Conservation (phyloP, 768 basidiomycete genomes). For the Naematelia aurantialba region DNA sequence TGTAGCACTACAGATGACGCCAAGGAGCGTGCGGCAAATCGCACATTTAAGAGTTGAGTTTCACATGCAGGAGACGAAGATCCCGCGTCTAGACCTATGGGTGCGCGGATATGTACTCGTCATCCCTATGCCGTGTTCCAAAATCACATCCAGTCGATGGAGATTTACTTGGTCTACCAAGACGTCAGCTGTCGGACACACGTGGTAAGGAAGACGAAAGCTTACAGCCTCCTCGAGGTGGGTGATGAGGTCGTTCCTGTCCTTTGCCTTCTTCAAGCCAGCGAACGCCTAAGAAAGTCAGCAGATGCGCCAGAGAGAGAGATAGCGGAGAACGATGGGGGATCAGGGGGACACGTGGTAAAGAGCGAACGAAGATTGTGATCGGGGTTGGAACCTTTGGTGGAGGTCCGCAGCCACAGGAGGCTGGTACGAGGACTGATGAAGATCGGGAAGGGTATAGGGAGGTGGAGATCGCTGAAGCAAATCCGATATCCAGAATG, state of each 20-base stretch:
- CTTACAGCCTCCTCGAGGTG: constrained; percentile 38
- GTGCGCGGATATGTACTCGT: neutral
- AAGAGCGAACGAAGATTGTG: no score
- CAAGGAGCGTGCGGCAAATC: no score
- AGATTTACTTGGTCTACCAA: neutral
- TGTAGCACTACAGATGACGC: no score
- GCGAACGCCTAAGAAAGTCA: constrained; percentile 67
- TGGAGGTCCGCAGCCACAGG: neutral
- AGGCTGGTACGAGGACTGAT: neutral
- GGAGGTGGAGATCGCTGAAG: neutral
- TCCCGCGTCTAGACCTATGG: neutral
- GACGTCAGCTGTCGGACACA: neutral
- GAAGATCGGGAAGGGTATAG: neutral
- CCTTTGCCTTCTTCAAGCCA: constrained; percentile 97
- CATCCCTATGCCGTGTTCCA: neutral
- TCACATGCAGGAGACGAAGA: neutral
- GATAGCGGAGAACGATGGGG: neutral
- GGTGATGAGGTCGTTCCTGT: constrained; percentile 89
- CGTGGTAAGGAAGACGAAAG: neutral
- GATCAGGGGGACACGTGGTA: no score
- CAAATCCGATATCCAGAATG: no score
- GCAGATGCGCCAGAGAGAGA: constrained; percentile 4
- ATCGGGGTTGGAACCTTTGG: no score
- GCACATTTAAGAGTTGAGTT: neutral
- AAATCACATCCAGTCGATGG: neutral